Conservation (phyloP, 139 green algal genomes). For the Micractinium conductrix region DNA sequence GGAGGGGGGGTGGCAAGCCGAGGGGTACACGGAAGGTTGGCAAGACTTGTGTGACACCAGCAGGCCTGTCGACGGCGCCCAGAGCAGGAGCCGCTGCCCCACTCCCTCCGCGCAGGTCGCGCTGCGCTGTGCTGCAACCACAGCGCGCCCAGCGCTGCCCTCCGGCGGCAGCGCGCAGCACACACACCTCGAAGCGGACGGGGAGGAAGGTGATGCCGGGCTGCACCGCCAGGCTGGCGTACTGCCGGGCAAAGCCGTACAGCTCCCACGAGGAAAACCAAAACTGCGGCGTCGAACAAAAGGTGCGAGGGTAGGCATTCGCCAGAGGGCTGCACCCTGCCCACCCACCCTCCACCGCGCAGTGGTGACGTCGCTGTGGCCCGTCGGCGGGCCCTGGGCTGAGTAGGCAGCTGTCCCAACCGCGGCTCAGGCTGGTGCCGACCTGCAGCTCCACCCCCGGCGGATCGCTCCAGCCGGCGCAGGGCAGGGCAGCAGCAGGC, state of each 20-base stretch:
- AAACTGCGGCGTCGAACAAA: too few species aligned
- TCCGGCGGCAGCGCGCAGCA: background rate
- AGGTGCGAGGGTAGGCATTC: too few species aligned
- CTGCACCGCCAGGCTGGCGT: background rate
- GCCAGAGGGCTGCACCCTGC: too few species aligned
- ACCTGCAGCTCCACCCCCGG: background rate
- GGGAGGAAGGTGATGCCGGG: slow-evolving; percentile 2
- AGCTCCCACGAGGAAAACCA: slow-evolving; percentile 1
- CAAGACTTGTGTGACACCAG: background rate
- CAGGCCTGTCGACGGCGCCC: too few species aligned
- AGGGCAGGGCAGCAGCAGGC: too few species aligned
- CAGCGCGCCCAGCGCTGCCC: too few species aligned
- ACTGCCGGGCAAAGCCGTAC: slow-evolving; percentile 3
- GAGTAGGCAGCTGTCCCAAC: background rate
- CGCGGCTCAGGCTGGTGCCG: background rate
- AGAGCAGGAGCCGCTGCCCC: too few species aligned
- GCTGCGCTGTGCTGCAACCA: background rate
- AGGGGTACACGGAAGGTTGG: background rate
- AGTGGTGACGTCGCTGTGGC: too few species aligned
- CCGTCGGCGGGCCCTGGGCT: too few species aligned
- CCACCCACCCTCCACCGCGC: too few species aligned
- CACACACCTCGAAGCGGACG: slow-evolving; percentile 6
- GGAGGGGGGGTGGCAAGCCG: background rate
- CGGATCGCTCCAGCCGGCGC: too few species aligned
- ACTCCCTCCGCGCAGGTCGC: background rate